Base-by-base conservation (phyloP, 73 alveolate genomes). In the Paraurostyla sp. region DNA sequence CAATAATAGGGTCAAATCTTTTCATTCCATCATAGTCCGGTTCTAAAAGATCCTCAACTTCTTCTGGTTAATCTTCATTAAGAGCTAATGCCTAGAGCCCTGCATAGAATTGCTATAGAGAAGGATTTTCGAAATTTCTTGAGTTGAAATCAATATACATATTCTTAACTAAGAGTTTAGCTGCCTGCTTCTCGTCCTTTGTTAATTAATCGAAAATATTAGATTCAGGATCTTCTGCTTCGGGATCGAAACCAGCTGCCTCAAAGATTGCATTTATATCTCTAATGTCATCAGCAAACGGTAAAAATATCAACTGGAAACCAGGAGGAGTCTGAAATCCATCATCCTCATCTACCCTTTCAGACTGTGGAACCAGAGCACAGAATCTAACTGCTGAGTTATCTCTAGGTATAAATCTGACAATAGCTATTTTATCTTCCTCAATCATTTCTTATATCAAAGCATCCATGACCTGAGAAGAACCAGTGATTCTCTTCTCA, bases 341-440 rank as follows among this genome's bases (percentile, higher is more conserved):
- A 46, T 90, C 94, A 25, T 71, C 95, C 49, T 95, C 96, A 73
- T 80, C 94, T 32, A 71, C 76, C 35, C 71, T 48, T 71, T 95
- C 99, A 11, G 59, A 87, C 93, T 98, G 93, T n/a, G 99, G 99
- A 0, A 98, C 22, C 2, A 98, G 85, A 27, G 99, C 99, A 80
- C 99, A 96, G 80, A 98, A 96, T 83, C 97, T 95, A 0, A 98
- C 98, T 20, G 85, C 71, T 15, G 99, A 92, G 3, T 98, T 96
- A 76, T 96, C 97, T 42, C 99, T 92, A 0, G 99, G 98, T 4
- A 97, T 95, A 71, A 98, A 94, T 92, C 99, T 97, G n/a, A 94
- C 99, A 38, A 97, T 96, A 15, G 99, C 99, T 49, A 97, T 83
- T 83, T 94, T 97, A 82, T 98, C 98, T 68, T 96, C 96, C 45